phyloP scores from a whole-genome alignment of 345 rosid species.

The Populus euphratica region DNA sequence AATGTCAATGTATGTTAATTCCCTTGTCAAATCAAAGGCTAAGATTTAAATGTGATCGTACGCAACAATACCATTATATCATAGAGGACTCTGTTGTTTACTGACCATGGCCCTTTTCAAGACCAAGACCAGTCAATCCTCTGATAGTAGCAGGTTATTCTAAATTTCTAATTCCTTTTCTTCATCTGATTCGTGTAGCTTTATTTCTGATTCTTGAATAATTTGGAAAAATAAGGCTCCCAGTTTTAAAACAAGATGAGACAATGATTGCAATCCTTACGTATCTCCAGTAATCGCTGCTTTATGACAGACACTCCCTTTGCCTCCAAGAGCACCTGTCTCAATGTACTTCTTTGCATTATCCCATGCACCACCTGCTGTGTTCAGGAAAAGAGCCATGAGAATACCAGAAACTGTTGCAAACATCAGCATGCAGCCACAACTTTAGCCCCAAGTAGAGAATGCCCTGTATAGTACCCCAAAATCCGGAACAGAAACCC shows the following conservation, averaged over 20 bases:
- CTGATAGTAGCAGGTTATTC: too few relatives aligned
- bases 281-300: slow-evolving; percentile 98
- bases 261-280: slow-evolving; percentile 40
- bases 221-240: background rate
- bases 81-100: too few relatives aligned
- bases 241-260: background rate
- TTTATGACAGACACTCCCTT: slow-evolving; percentile 95
- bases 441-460: slow-evolving; percentile 94
- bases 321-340: slow-evolving; percentile 96
- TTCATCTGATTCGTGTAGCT: background rate
- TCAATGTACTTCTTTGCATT: slow-evolving; percentile 95
- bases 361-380: slow-evolving; percentile 99
- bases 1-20: too few relatives aligned
- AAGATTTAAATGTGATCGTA: too few relatives aligned
- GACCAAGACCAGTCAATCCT: too few relatives aligned
- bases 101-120: too few relatives aligned
- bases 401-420: slow-evolving; percentile 96
- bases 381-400: slow-evolving; percentile 97
- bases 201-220: background rate
- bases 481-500: slow-evolving; percentile 75
- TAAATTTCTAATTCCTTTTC: too few relatives aligned
- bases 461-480: slow-evolving; percentile 86
- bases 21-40: too few relatives aligned
- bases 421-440: slow-evolving; percentile 89
- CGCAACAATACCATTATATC: too few relatives aligned